A percentile compares a stretch with the other conserved stretches of the same genome.
Evolutionary conservation across 352 stramenopile species (phyloP).

Genomic region (Phytopythium cucurbitacearum): DNA sequence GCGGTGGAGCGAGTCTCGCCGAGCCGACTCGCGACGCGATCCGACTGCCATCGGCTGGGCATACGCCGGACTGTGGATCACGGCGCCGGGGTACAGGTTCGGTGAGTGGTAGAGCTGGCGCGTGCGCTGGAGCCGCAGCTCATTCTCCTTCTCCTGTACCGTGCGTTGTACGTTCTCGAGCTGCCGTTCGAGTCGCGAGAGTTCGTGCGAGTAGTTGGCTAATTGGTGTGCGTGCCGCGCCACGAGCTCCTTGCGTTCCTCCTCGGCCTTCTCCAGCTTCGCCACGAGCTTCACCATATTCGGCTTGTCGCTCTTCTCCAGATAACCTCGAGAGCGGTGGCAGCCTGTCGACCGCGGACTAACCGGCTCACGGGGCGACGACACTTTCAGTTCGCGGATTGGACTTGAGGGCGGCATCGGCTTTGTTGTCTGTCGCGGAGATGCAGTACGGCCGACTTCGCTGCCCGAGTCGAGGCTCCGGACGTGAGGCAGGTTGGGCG

Average conservation of each 20-base stretch:
- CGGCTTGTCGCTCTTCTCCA: neutral
- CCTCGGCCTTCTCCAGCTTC: conserved; percentile 39
- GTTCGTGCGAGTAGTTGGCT: conserved; percentile 60
- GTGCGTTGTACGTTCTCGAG: conserved; percentile 45
- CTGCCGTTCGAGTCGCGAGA: conserved; percentile 63
- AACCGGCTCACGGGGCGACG: too few species aligned
- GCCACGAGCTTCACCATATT: conserved; percentile 15
- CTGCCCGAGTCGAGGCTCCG: too few species aligned
- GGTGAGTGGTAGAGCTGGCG: conserved; percentile 37
- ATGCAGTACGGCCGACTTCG: too few species aligned
- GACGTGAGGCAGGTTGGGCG: neutral
- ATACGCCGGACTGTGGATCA: conserved; percentile 6
- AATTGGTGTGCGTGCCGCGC: conserved; percentile 55
- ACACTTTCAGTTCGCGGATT: too few species aligned
- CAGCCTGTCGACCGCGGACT: neutral
- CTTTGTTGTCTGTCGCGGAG: too few species aligned
- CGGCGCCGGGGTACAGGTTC: neutral
- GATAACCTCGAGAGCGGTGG: neutral
- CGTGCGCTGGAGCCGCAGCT: conserved; percentile 46
- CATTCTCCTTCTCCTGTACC: conserved; percentile 56
- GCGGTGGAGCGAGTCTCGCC: conserved; percentile 1
- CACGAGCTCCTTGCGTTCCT: conserved; percentile 42
- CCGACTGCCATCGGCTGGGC: too few species aligned
- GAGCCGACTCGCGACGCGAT: neutral
- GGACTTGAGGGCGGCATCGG: too few species aligned